Evolutionary conservation across 2,329 filamentous ascomycete genomes (phyloP), one percentile per base, ranked within the genome.

Genomic region (Epichloe hybrida): DNA sequence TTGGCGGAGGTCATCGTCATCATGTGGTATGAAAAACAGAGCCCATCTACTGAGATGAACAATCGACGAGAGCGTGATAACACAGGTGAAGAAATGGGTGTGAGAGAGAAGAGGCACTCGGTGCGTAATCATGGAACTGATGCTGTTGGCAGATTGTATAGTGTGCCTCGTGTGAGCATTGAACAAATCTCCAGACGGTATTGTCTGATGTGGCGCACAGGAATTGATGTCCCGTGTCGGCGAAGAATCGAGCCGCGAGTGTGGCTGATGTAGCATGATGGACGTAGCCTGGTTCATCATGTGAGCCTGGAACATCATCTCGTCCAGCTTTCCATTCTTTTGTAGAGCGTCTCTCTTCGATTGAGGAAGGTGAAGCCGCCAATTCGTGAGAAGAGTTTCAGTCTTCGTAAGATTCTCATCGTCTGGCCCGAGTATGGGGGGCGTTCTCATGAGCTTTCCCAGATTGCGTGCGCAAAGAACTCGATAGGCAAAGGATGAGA

Each of bases 281-380:
- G 82, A 76, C 53, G 76, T 79, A 6, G 76, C 75, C 54, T 79
- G 69, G 35, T 71, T 76, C 59, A 95, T 86, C 80, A 94, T 91
- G 55, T 87, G 84, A 1, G 87, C 89, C 64, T 94, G 88, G 68
- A 95, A 95, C 66, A 95, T 82, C 77, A 95, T 84, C 67, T 95
- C 88, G 63, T 96, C 90, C 11, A 90, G 73, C 49, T 80, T 76
- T 35, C 87, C 83, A 57, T 84, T 79, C 54, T 78, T 76, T 53
- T 80, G 77, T 49, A 94, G 71, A 15, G 86, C 74, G 54, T 87
- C 79, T 50, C 75, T 74, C 67, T 94, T 94, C 13, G 74, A 74
- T 15, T 76, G 72, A 0, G 90, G 89, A 0, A 95, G 72, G 59
- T 93, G 85, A 46, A 91, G 77, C 50, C 81, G 77, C 86, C 88